A percentile compares a stretch with the other conserved stretches of the same genome.
These are phyloP conservation scores for Secale cereale DNA, from an alignment of 176 grass and related monocot species.

Conservation along the genomic window DNA sequence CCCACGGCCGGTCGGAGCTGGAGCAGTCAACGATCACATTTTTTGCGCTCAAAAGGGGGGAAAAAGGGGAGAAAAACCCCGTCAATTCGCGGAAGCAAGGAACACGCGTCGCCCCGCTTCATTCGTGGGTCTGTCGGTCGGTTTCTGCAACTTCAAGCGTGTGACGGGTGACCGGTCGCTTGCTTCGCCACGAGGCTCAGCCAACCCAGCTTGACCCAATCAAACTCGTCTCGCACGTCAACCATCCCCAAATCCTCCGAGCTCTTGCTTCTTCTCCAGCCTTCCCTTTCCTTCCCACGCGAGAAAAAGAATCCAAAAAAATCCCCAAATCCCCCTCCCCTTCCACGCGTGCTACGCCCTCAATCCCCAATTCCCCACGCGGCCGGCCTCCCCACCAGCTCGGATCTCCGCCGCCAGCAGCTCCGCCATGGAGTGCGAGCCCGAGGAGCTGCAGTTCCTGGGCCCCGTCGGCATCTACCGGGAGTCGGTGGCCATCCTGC, in stretches of 20 bases:
- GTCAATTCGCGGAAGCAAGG: background rate
- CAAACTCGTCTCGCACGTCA: background rate
- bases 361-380: background rate
- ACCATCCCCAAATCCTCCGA: background rate
- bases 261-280: background rate
- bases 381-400: background rate
- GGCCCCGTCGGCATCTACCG: constrained; percentile 47
- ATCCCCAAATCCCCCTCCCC: background rate
- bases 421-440: constrained; percentile 54
- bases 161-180: background rate
- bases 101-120: background rate
- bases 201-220: background rate
- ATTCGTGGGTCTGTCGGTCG: background rate
- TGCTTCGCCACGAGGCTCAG: background rate
- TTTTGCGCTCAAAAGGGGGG: too few relatives aligned
- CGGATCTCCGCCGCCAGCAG: background rate
- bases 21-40: background rate
- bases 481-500: constrained; percentile 41
- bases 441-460: constrained; percentile 93
- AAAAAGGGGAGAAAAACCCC: background rate
- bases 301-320: background rate
- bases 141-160: background rate
- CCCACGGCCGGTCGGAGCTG: background rate
- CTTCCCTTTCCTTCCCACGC: background rate
- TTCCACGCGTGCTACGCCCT: background rate